Percentiles rank a stretch among this genome's conserved stretches.
phyloP scores from a whole-genome alignment of 208 protist species.

The Trypanosoma platydactyli region DNA sequence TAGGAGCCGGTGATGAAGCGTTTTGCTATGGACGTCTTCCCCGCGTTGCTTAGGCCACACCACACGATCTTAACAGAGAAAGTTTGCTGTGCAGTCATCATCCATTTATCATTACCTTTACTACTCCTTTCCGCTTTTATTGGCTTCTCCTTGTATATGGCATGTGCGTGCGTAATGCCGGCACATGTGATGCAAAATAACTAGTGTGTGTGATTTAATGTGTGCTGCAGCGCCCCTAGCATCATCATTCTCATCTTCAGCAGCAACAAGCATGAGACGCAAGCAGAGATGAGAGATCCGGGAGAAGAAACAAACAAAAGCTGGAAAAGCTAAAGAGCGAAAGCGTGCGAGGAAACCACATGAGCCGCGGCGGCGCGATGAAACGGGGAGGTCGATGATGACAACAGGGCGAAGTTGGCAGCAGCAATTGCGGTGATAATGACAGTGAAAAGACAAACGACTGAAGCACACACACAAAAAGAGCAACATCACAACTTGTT shows the following conservation, averaged over 20 bases:
- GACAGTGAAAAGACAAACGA: constrained; percentile 1
- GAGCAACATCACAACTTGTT: no score
- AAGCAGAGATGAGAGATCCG: no score
- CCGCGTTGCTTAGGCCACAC: constrained; percentile 20
- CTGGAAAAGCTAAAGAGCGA: not conserved
- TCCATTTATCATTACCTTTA: not conserved
- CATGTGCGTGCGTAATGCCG: not conserved
- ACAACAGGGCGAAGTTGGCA: not conserved
- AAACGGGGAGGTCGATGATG: no score
- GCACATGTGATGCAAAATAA: not conserved
- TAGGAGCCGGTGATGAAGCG: constrained; percentile 19
- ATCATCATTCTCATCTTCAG: not conserved
- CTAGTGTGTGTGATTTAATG: not conserved
- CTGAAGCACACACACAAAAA: constrained; percentile 9
- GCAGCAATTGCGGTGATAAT: not conserved
- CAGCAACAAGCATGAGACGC: not conserved
- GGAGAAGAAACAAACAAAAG: constrained; percentile 13
- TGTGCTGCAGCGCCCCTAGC: not conserved
- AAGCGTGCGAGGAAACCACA: no score
- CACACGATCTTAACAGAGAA: constrained; percentile 27
- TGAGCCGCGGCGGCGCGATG: no score
- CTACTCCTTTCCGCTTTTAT: constrained; percentile 6
- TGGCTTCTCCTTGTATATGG: not conserved
- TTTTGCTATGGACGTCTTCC: constrained; percentile 24
- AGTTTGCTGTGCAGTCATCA: not conserved